These are phyloP conservation scores for Zychaea mexicana DNA, from an alignment of 371 early-diverging fungal genomes.

Conservation along the genomic window DNA sequence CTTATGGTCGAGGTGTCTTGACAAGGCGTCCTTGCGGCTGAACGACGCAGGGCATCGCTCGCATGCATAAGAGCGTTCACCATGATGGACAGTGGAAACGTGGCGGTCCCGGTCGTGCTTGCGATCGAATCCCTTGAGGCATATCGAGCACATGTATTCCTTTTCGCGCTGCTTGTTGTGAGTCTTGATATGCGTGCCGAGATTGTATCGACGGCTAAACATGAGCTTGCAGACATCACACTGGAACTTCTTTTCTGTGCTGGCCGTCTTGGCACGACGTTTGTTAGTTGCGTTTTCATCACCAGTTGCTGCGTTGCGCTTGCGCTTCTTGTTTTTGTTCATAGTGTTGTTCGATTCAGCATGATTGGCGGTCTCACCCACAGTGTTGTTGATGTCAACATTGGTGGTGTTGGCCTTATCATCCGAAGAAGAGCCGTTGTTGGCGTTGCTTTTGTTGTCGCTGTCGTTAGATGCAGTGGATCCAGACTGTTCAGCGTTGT, in stretches of 20 bases:
- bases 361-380: no score
- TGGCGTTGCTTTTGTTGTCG: not conserved
- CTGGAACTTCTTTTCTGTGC: constrained; percentile 38
- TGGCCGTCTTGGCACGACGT: no score
- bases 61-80: constrained; percentile 64
- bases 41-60: constrained; percentile 60
- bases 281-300: constrained; percentile 35
- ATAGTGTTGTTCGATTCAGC: no score
- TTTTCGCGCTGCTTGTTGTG: constrained; percentile 69
- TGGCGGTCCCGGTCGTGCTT: constrained; percentile 80
- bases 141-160: constrained; percentile 60
- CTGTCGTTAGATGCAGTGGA: no score
- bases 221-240: constrained; percentile 55
- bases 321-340: constrained; percentile 12
- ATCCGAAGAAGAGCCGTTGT: not conserved
- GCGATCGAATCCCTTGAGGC: constrained; percentile 63
- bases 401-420: not conserved
- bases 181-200: constrained; percentile 72
- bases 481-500: not conserved
- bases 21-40: constrained; percentile 72
- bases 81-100: constrained; percentile 62
- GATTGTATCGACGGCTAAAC: constrained; percentile 76
- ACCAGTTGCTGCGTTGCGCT: constrained; percentile 48
- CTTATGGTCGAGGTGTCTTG: constrained; percentile 44
- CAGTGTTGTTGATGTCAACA: not conserved